Percentiles rank a stretch among this genome's conserved stretches.
These are phyloP conservation scores for Coemansia sp. DNA, from an alignment of 192 early-diverging fungal species.

Conservation along the genomic window DNA sequence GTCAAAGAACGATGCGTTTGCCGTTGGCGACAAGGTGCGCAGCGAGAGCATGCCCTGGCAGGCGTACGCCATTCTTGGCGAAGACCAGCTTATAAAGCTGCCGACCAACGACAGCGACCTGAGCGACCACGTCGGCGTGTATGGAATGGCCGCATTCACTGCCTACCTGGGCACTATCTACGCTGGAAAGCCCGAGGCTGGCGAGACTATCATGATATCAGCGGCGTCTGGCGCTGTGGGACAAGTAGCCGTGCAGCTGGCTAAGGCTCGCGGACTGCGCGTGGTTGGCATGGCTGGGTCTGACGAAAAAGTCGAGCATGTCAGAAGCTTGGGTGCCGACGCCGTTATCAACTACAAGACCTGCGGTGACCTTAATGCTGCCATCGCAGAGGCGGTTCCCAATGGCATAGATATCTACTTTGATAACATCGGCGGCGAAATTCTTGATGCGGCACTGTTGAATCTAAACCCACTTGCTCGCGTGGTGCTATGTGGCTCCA, in stretches of 20 bases:
- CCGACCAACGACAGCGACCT: slow-evolving; percentile 54
- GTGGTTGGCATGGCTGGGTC: slow-evolving; percentile 85
- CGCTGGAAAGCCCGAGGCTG: slow-evolving; percentile 72
- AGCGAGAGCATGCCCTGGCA: slow-evolving; percentile 62
- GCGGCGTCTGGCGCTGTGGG: slow-evolving; percentile 84
- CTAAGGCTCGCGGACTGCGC: slow-evolving; percentile 70
- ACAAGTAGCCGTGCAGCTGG: slow-evolving; percentile 81
- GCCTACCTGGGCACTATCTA: slow-evolving; percentile 69
- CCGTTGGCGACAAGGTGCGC: slow-evolving; percentile 67
- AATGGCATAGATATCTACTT: slow-evolving; percentile 88
- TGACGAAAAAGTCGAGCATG: slow-evolving; percentile 79
- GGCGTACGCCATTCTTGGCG: slow-evolving; percentile 57
- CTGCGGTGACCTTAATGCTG: slow-evolving; percentile 44
- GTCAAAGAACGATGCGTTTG: slow-evolving; percentile 62
- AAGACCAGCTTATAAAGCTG: slow-evolving; percentile 21
- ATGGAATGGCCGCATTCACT: slow-evolving; percentile 84
- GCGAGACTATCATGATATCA: slow-evolving; percentile 82
- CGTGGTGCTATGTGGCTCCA: slow-evolving; percentile 75
- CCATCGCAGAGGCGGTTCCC: slow-evolving; percentile 67
- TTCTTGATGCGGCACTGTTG: slow-evolving; percentile 70
- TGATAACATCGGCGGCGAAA: slow-evolving; percentile 83
- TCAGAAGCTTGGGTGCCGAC: slow-evolving; percentile 75
- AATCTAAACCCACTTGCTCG: slow-evolving; percentile 68
- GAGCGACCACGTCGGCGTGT: slow-evolving; percentile 63
- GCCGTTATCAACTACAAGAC: slow-evolving; percentile 95